A percentile compares a stretch with the other conserved stretches of the same genome.
phyloP scores from a whole-genome alignment of 306 rosid genomes.

The Quercus rubra region DNA sequence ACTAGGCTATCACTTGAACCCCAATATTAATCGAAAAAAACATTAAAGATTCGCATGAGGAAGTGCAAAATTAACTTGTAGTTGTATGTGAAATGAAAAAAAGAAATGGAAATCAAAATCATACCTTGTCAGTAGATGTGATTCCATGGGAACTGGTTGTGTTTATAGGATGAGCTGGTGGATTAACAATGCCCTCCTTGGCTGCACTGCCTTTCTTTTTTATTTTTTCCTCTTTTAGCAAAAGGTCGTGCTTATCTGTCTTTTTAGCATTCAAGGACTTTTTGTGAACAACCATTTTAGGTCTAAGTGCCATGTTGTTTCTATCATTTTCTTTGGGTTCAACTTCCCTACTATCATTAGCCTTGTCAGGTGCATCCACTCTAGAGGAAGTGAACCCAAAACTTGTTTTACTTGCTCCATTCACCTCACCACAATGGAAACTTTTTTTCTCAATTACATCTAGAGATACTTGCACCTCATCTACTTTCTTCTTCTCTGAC shows the following conservation, averaged over 20 bases:
- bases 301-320: conserved; percentile 16
- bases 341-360: conserved; percentile 19
- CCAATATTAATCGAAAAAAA: background rate
- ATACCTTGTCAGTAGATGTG: conserved; percentile 41
- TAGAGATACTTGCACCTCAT: conserved; percentile 26
- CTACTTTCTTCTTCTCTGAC: conserved; percentile 23
- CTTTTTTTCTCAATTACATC: conserved; percentile 13
- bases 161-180: conserved; percentile 16
- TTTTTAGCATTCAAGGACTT: conserved; percentile 15
- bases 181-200: conserved; percentile 8
- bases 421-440: conserved; percentile 8
- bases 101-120: conserved; percentile 4
- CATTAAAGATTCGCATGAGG: background rate
- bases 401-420: conserved; percentile 26
- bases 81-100: background rate
- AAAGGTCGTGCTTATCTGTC: conserved; percentile 10
- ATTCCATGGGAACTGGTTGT: conserved; percentile 14
- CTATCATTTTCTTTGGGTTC: conserved; percentile 20
- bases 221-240: conserved; percentile 11
- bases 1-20: too few relatives aligned
- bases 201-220: background rate
- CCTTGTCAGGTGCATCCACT: conserved; percentile 18
- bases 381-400: conserved; percentile 18
- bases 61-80: background rate
- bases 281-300: conserved; percentile 16